A percentile compares a stretch with the other conserved stretches of the same genome.
Conservation (phyloP, 169 alveolate species). For the Cystoisospora suis region DNA sequence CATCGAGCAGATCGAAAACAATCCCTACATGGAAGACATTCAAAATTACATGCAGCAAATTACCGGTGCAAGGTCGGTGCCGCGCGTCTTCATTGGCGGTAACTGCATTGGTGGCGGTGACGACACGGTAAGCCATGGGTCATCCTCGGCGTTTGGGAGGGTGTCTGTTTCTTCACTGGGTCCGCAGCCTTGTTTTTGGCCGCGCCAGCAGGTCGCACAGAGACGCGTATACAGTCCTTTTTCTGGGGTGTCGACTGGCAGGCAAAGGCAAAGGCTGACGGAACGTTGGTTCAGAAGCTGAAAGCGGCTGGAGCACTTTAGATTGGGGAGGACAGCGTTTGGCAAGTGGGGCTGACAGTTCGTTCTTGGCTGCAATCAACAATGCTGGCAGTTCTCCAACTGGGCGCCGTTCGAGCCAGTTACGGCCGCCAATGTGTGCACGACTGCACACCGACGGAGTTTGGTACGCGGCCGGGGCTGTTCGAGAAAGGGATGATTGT, state of each 20-base stretch:
- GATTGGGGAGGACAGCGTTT: too few species aligned
- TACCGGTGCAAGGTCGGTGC: conserved; percentile 76
- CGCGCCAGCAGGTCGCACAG: background rate
- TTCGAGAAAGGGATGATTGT: too few species aligned
- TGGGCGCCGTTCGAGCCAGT: too few species aligned
- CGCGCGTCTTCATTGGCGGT: conserved; percentile 73
- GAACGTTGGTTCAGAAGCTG: background rate
- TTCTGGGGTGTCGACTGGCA: background rate
- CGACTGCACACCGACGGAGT: too few species aligned
- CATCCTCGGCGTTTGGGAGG: background rate
- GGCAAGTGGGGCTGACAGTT: too few species aligned
- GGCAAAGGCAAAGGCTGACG: background rate
- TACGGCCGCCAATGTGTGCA: too few species aligned
- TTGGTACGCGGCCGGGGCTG: too few species aligned
- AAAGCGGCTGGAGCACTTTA: conserved; percentile 6
- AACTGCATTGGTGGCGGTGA: conserved; percentile 76
- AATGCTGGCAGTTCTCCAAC: too few species aligned
- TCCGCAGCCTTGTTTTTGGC: background rate
- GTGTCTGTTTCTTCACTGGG: background rate
- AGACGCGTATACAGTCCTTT: background rate
- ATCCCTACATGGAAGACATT: conserved; percentile 63
- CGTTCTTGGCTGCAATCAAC: too few species aligned
- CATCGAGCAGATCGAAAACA: conserved; percentile 67
- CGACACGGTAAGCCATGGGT: conserved; percentile 73
- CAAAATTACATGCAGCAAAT: conserved; percentile 66